These are phyloP conservation scores for Trypanosoma boissoni DNA, from an alignment of 208 protist species.

Conservation along the genomic window DNA sequence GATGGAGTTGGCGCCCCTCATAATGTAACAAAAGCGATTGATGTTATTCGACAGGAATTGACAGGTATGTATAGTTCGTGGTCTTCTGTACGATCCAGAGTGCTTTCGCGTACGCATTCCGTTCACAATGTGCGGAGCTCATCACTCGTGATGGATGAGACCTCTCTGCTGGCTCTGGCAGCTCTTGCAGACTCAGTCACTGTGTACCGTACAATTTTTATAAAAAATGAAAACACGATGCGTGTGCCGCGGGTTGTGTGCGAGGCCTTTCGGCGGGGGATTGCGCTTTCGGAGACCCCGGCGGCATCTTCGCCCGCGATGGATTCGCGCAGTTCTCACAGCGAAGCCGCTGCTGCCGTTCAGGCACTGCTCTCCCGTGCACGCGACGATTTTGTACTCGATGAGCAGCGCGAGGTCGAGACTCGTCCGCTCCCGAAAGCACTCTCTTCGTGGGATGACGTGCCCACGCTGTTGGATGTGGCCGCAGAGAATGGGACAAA, in stretches of 20 bases:
- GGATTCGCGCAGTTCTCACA: background rate
- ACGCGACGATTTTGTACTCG: constrained; percentile 54
- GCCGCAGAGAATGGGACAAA: constrained; percentile 25
- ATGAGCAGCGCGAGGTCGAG: constrained; percentile 60
- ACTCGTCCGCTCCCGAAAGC: constrained; percentile 30
- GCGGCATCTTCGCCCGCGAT: background rate
- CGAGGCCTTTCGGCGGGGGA: constrained; percentile 40
- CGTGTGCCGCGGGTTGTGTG: constrained; percentile 58
- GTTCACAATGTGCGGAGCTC: constrained; percentile 25
- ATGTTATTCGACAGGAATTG: constrained; percentile 49
- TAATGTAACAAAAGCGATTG: constrained; percentile 36
- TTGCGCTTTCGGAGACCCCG: no score
- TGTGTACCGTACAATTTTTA: constrained; percentile 54
- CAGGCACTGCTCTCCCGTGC: constrained; percentile 55
- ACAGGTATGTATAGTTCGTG: constrained; percentile 32
- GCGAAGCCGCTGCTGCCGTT: background rate
- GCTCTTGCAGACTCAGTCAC: constrained; percentile 24
- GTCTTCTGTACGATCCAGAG: constrained; percentile 30
- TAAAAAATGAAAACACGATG: constrained; percentile 65
- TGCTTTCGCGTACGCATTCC: constrained; percentile 27
- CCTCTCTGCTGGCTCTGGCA: constrained; percentile 54
- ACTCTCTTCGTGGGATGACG: constrained; percentile 32
- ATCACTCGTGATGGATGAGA: constrained; percentile 67
- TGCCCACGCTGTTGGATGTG: constrained; percentile 28
- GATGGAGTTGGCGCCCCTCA: no score